Percentiles rank a stretch among this genome's conserved stretches.
phyloP scores from a whole-genome alignment of 176 grass and related monocot genomes.

The Oryza longistaminata region DNA sequence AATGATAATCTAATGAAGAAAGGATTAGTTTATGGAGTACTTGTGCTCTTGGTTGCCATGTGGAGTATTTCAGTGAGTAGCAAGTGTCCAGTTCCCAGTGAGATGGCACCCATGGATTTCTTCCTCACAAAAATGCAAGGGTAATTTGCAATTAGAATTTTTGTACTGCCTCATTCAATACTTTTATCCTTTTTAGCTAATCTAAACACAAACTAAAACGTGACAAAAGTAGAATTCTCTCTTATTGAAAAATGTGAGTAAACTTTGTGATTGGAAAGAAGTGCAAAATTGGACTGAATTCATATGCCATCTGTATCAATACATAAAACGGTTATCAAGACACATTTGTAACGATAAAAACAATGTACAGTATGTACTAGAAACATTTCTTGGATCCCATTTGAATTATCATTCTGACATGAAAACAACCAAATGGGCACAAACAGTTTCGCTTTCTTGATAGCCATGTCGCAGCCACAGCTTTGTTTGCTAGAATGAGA shows the following conservation, averaged over 20 bases:
- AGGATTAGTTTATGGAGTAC: background rate
- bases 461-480: background rate
- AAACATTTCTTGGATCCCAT: background rate
- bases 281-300: background rate
- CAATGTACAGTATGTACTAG: background rate
- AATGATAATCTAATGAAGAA: background rate
- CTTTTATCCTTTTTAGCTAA: too few species aligned
- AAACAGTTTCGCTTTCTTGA: background rate
- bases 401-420: background rate
- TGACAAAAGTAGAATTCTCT: too few species aligned
- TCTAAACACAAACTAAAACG: too few species aligned
- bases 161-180: too few species aligned
- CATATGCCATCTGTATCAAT: background rate
- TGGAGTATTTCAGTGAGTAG: background rate
- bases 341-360: background rate
- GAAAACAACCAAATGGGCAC: background rate
- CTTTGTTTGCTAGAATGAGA: slow-evolving; percentile 22
- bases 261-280: too few species aligned
- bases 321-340: background rate
- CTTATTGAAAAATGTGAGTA: background rate
- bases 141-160: background rate
- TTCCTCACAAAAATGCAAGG: background rate
- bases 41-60: background rate
- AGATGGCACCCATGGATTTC: background rate
- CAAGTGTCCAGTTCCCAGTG: background rate